Evolutionary conservation across 2,329 filamentous ascomycete genomes (phyloP).

Genomic region (Pyrenophora graminea): DNA sequence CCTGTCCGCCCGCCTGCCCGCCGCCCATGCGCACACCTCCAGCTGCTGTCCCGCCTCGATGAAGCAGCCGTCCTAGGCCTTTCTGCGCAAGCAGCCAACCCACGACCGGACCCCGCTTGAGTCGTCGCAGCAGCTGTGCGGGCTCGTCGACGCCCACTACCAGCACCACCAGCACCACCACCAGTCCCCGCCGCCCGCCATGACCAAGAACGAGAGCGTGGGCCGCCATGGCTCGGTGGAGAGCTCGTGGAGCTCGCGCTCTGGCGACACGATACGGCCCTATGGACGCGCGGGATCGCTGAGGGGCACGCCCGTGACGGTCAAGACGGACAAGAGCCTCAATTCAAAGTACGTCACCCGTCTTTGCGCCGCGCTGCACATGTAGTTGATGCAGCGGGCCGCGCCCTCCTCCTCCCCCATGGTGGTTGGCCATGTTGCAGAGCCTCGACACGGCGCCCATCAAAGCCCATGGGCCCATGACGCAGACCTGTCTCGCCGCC

Average conservation of each 20-base stretch:
- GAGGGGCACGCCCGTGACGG: slow-evolving; percentile 49
- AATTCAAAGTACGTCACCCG: slow-evolving; percentile 48
- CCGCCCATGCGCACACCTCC: slow-evolving; percentile 26
- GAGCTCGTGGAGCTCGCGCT: slow-evolving; percentile 70
- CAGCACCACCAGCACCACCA: slow-evolving; percentile 6
- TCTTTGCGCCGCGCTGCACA: not conserved
- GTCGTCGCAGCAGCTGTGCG: slow-evolving; percentile 13
- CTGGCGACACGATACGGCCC: slow-evolving; percentile 65
- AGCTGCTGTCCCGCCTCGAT: slow-evolving; percentile 38
- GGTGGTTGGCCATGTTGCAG: slow-evolving; percentile 20
- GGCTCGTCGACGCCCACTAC: slow-evolving; percentile 20
- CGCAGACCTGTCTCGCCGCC: slow-evolving; percentile 28
- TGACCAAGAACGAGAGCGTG: slow-evolving; percentile 69
- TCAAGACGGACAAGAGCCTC: slow-evolving; percentile 62
- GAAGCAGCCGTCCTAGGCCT: slow-evolving; percentile 46
- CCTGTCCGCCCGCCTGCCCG: not conserved
- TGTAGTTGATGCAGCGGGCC: no score
- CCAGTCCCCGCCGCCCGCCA: slow-evolving; percentile 41
- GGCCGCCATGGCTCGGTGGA: slow-evolving; percentile 69
- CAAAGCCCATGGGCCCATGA: slow-evolving; percentile 17
- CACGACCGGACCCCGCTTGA: slow-evolving; percentile 20
- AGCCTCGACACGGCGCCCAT: slow-evolving; percentile 16
- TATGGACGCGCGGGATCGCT: slow-evolving; percentile 41
- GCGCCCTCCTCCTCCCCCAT: no score
- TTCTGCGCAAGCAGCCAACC: slow-evolving; percentile 39